Evolutionary conservation across 2,329 filamentous ascomycete species (phyloP), one percentile per base, ranked within the genome.

Genomic region (Alternaria infectoria): DNA sequence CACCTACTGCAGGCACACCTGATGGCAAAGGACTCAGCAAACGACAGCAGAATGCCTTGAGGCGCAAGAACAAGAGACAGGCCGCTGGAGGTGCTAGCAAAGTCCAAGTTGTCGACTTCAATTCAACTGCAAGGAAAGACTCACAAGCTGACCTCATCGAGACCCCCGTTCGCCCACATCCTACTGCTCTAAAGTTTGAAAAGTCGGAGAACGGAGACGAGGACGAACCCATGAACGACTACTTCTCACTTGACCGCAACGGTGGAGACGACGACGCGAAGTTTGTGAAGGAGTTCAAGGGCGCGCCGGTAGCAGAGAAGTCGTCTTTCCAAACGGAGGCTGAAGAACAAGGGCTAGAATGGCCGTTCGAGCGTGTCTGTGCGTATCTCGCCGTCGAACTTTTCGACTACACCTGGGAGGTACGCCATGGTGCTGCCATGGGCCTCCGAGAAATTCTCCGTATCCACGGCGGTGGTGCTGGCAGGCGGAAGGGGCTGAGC

Each of bases 221-320:
- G 71, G 66, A 49, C 17, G 73, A 73, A 13, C 61, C 59, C 12
- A 59, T 73, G 50, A 69, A 87, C 19, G 96, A 99, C 72, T 98
- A 97, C 79, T 97, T 99, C 81, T 96, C 89, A 28, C 86, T 97
- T 15, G 95, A 97, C 17, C 88, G 93, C 54, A 84, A 88, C 32
- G 90, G 92, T 46, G 86, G 91, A 4, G 94, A 98, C 65, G 96
- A 99, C 76, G 93, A 97, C 51, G 89, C 90, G 6, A 97, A 97
- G 77, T 89, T 99, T 15, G 91, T 98, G 25, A 93, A 93, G 47
- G 96, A 99, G 75, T 98, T 97, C 84, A 98, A 98, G 78, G 96
- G 96, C 4, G 87, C 90, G 2, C 83, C 89, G 4, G 83, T 93
- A 10, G 89, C 92, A 3, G 93, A 97, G 76, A 96, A 97, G 78